Conservation (phyloP, 805 yeast species). For the Candida silvicultrix region DNA sequence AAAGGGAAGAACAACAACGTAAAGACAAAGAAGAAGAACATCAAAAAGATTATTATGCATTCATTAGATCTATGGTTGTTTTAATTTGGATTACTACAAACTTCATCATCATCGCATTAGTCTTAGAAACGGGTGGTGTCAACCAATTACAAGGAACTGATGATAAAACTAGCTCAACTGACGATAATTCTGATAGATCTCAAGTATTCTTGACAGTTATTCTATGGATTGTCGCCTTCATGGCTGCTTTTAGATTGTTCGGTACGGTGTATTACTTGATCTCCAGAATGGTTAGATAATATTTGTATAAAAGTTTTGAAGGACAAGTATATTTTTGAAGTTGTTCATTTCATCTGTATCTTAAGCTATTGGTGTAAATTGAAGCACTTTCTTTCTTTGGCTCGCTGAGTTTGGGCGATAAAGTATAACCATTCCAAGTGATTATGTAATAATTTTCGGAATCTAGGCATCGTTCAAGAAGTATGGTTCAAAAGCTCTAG, state of each 20-base stretch:
- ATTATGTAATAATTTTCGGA: no score
- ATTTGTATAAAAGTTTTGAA: neutral
- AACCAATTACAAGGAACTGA: slow-evolving; percentile 28
- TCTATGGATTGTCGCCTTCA: slow-evolving; percentile 87
- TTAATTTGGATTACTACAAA: slow-evolving; percentile 86
- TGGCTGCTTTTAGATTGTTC: slow-evolving; percentile 76
- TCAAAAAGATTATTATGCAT: slow-evolving; percentile 81
- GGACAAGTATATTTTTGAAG: neutral
- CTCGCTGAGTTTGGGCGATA: no score
- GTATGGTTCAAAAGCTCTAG: no score
- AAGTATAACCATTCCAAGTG: no score
- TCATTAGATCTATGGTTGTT: slow-evolving; percentile 83
- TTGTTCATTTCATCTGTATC: no score
- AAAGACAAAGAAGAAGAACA: slow-evolving; percentile 39
- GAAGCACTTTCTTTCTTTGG: no score
- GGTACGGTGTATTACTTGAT: slow-evolving; percentile 64
- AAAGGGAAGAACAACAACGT: slow-evolving; percentile 27
- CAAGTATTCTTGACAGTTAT: slow-evolving; percentile 74
- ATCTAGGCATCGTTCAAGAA: no score
- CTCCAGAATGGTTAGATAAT: slow-evolving; percentile 19
- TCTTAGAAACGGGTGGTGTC: slow-evolving; percentile 79
- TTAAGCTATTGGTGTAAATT: no score
- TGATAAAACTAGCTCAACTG: slow-evolving; percentile 7
- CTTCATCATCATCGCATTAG: slow-evolving; percentile 74
- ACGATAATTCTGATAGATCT: slow-evolving; percentile 36